Percentiles rank a stretch among this genome's conserved stretches.
phyloP scores from a whole-genome alignment of 768 basidiomycete species.

The Amanita inopinata region DNA sequence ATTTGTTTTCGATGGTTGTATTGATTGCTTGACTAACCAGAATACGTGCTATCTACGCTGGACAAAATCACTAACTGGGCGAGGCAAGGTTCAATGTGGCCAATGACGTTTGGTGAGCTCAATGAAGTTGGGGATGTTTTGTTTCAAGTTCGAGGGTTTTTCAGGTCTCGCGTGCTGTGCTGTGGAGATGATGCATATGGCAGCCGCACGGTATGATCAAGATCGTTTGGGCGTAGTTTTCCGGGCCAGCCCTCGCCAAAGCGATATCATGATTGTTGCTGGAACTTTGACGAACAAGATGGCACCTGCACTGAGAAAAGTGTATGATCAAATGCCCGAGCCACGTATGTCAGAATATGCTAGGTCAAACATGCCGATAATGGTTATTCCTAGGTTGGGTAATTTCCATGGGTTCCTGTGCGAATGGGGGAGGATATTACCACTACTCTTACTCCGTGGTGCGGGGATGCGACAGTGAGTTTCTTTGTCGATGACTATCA shows the following conservation, averaged over 20 bases:
- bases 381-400: conserved; percentile 70
- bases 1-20: background rate
- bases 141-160: conserved; percentile 5
- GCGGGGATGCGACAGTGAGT: conserved; percentile 86
- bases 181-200: conserved; percentile 99
- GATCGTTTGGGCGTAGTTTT: conserved; percentile 96
- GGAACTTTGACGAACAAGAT: conserved; percentile 99
- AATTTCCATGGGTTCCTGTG: conserved; percentile 99
- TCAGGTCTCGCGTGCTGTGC: conserved; percentile 96
- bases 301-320: conserved; percentile 95
- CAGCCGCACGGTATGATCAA: conserved; percentile 96
- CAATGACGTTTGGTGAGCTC: conserved; percentile 82
- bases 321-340: conserved; percentile 98
- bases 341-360: conserved; percentile 48
- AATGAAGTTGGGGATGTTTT: background rate
- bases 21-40: conserved; percentile 28
- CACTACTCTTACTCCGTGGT: conserved; percentile 99
- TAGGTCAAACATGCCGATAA: background rate
- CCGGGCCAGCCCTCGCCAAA: conserved; percentile 97
- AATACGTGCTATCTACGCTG: conserved; percentile 92
- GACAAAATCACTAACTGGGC: conserved; percentile 99
- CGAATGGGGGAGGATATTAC: conserved; percentile 95
- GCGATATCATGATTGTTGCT: conserved; percentile 98
- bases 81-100: conserved; percentile 97
- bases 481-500: background rate